These are phyloP conservation scores for Hemisphaericaspora subhashii DNA, from an alignment of 1,139 yeast species.

Conservation along the genomic window DNA sequence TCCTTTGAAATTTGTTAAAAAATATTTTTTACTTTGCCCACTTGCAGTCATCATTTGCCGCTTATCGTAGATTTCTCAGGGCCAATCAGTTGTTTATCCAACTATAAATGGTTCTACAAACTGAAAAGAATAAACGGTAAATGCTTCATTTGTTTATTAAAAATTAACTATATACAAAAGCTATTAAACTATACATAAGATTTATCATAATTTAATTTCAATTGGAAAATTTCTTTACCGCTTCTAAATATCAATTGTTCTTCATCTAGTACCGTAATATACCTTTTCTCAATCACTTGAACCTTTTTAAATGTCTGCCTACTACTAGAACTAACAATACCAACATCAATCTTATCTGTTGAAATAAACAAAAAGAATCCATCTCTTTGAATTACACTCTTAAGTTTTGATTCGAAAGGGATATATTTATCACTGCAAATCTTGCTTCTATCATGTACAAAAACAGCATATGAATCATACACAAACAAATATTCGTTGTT, in stretches of 20 bases:
- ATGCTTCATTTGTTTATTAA: too few species aligned
- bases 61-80: too few species aligned
- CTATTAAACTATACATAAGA: not conserved
- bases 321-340: not conserved
- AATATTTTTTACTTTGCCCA: too few species aligned
- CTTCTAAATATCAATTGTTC: constrained; percentile 1
- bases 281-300: not conserved
- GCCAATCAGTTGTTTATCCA: too few species aligned
- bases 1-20: too few species aligned
- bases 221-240: not conserved
- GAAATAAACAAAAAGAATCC: not conserved
- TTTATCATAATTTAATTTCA: not conserved
- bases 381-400: not conserved
- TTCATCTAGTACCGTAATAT: not conserved
- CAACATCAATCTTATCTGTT: not conserved
- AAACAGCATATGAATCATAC: constrained; percentile 1
- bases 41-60: too few species aligned
- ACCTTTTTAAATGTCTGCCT: not conserved
- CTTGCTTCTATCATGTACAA: not conserved
- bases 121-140: too few species aligned
- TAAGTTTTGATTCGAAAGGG: not conserved
- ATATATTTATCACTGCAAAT: not conserved
- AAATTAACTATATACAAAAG: not conserved
- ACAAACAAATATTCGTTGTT: constrained; percentile 2
- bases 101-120: too few species aligned